phyloP scores from a whole-genome alignment of 768 basidiomycete species.

The Boletus sp. region DNA sequence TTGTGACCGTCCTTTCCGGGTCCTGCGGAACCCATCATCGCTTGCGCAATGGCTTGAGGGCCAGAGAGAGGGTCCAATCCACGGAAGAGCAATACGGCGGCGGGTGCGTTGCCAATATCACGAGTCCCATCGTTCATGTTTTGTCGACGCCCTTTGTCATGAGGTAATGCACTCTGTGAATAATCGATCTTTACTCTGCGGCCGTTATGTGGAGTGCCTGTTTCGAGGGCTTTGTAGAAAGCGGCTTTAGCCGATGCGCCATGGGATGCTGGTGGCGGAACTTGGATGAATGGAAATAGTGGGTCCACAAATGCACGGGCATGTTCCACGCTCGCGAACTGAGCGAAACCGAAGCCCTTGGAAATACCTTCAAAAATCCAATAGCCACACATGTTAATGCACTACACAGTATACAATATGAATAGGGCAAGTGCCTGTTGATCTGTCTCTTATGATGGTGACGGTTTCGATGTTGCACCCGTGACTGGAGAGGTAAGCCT shows the following conservation, averaged over 20 bases:
- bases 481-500: constrained; percentile 68
- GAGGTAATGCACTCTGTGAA: constrained; percentile 78
- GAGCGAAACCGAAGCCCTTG: constrained; percentile 96
- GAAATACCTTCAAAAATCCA: constrained; percentile 82
- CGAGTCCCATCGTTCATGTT: constrained; percentile 90
- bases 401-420: constrained; percentile 61
- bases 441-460: constrained; percentile 95
- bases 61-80: constrained; percentile 86
- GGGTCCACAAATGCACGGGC: constrained; percentile 90
- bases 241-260: constrained; percentile 71
- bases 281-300: constrained; percentile 85
- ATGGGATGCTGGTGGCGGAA: constrained; percentile 88
- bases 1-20: constrained; percentile 71
- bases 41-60: constrained; percentile 81
- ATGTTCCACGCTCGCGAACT: constrained; percentile 81
- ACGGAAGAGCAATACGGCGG: constrained; percentile 82
- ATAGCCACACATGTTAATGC: constrained; percentile 71
- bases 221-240: constrained; percentile 74
- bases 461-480: constrained; percentile 80
- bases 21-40: constrained; percentile 82
- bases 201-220: constrained; percentile 68
- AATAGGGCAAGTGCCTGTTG: constrained; percentile 90
- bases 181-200: constrained; percentile 95
- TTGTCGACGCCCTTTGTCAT: constrained; percentile 61
- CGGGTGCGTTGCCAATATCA: constrained; percentile 87